phyloP scores from a whole-genome alignment of 1,284 basidiomycete species.

The Puccinia coronata region DNA sequence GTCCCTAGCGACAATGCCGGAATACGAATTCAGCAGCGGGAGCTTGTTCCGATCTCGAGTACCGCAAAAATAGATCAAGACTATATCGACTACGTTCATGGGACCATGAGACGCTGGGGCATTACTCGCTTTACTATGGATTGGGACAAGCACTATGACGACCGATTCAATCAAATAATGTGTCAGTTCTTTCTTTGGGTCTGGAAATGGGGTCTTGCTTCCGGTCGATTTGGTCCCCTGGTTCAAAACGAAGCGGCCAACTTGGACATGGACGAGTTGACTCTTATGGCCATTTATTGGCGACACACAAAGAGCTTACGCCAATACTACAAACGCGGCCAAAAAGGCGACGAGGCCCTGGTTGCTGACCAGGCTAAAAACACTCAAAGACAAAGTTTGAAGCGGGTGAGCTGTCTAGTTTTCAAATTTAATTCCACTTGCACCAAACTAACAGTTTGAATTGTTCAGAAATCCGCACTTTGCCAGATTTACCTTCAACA shows the following conservation, averaged over 20 bases:
- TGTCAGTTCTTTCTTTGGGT: constrained; percentile 42
- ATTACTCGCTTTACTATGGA: constrained; percentile 43
- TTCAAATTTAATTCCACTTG: background rate
- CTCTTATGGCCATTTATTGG: constrained; percentile 35
- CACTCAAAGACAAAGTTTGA: constrained; percentile 15
- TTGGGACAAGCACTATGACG: constrained; percentile 26
- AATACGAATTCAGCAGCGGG: background rate
- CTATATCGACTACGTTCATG: constrained; percentile 30
- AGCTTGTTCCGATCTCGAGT: background rate
- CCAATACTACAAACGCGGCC: constrained; percentile 8
- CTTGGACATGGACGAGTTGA: constrained; percentile 23
- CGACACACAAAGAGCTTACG: constrained; percentile 20
- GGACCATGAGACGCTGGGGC: constrained; percentile 35
- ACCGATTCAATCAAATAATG: constrained; percentile 40
- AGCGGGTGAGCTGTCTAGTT: constrained; percentile 13
- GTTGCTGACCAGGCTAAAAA: constrained; percentile 9
- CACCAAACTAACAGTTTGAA: background rate
- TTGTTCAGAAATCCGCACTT: constrained; percentile 23
- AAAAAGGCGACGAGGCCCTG: constrained; percentile 7
- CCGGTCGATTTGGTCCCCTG: background rate
- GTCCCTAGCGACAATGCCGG: constrained; percentile 18
- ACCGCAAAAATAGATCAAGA: constrained; percentile 33
- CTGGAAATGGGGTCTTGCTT: constrained; percentile 46
- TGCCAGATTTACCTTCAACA: constrained; percentile 44
- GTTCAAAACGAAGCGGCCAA: constrained; percentile 7